phyloP scores from a whole-genome alignment of 202 grass and related monocot genomes.

The Panicum virgatum region DNA sequence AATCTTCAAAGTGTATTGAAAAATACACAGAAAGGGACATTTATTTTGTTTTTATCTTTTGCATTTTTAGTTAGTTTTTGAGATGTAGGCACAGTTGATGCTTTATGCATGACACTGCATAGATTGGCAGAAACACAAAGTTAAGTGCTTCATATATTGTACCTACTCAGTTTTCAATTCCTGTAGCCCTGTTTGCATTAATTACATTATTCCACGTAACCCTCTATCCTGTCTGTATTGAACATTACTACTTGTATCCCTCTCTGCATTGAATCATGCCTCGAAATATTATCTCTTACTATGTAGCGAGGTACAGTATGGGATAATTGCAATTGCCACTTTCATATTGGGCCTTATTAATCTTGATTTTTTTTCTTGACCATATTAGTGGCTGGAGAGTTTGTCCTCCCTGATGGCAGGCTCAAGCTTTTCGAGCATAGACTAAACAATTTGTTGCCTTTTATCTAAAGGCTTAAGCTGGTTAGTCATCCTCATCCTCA shows the following conservation, averaged over 20 bases:
- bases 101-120: not conserved
- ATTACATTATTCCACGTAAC: not conserved
- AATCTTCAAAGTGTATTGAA: not conserved
- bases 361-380: not conserved
- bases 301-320: not conserved
- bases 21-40: not conserved
- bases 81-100: not conserved
- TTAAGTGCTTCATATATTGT: not conserved
- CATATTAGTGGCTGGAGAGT: not conserved
- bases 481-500: not conserved
- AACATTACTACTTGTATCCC: not conserved
- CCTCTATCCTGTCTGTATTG: not conserved
- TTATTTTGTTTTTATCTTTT: constrained; percentile 4
- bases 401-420: not conserved
- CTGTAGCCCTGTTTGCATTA: not conserved
- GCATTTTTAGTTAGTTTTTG: constrained; percentile 3
- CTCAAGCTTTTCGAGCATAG: not conserved
- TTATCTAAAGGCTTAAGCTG: not conserved
- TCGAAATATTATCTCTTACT: not conserved
- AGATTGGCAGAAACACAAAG: not conserved
- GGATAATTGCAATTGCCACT: not conserved
- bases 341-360: not conserved
- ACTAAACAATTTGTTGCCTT: not conserved
- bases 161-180: not conserved
- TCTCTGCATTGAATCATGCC: not conserved